phyloP scores from a whole-genome alignment of 2,329 filamentous ascomycete genomes.

The Capronia epimyces region DNA sequence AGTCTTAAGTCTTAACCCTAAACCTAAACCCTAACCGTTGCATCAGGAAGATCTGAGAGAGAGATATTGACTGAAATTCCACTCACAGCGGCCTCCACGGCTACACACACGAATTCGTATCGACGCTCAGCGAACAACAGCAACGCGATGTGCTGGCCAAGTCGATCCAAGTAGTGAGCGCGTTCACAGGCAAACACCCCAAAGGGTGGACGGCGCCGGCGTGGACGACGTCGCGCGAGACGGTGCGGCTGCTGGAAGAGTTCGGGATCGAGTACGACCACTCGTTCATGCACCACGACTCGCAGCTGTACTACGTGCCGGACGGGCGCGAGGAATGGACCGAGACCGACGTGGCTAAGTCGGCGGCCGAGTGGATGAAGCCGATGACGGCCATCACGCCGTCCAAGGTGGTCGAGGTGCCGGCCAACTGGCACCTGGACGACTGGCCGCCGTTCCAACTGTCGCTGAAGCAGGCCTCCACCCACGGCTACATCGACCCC shows the following conservation, averaged over 20 bases:
- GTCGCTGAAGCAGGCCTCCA: slow-evolving; percentile 30
- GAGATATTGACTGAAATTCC: not conserved
- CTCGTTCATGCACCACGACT: slow-evolving; percentile 47
- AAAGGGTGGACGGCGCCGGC: slow-evolving; percentile 43
- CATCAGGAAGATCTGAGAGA: too few relatives aligned
- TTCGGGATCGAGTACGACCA: slow-evolving; percentile 45
- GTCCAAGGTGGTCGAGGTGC: slow-evolving; percentile 40
- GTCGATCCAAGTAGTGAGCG: slow-evolving; percentile 38
- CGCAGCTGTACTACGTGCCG: slow-evolving; percentile 25
- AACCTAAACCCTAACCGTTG: not conserved
- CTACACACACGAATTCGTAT: slow-evolving; percentile 42
- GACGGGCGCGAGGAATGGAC: slow-evolving; percentile 14
- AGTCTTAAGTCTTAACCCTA: not conserved
- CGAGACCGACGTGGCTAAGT: slow-evolving; percentile 17
- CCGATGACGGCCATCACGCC: slow-evolving; percentile 40
- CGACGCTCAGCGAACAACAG: slow-evolving; percentile 30
- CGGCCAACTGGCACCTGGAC: slow-evolving; percentile 45
- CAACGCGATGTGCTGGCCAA: slow-evolving; percentile 37
- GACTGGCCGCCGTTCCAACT: slow-evolving; percentile 44
- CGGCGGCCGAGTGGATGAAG: slow-evolving; percentile 22
- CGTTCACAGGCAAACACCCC: slow-evolving; percentile 39
- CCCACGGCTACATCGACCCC: slow-evolving; percentile 32
- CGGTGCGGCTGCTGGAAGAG: slow-evolving; percentile 38
- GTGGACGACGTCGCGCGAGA: slow-evolving; percentile 38
- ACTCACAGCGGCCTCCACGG: slow-evolving; percentile 37